phyloP scores from a whole-genome alignment of 2,329 filamentous ascomycete genomes.

The Exophiala alcalophila region DNA sequence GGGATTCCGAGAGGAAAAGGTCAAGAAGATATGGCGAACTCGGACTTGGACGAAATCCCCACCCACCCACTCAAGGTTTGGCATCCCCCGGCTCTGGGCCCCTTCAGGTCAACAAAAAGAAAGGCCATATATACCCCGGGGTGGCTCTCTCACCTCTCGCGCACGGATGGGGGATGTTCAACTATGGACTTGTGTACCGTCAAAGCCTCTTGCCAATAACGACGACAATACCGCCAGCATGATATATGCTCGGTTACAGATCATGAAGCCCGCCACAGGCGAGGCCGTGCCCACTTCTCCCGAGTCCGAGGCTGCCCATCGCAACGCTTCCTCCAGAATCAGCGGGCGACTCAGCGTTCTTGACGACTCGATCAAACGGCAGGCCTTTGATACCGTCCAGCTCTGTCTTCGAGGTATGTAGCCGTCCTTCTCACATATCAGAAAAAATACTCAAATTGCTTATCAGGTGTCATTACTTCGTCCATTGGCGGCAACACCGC shows the following conservation, averaged over 20 bases:
- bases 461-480: slow-evolving; percentile 20
- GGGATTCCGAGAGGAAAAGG: background rate
- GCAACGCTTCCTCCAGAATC: slow-evolving; percentile 6
- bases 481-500: slow-evolving; percentile 14
- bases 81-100: too few species aligned
- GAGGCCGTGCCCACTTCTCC: slow-evolving; percentile 11
- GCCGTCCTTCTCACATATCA: too few species aligned
- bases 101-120: slow-evolving; percentile 1
- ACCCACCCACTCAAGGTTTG: background rate
- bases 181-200: too few species aligned
- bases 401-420: slow-evolving; percentile 19
- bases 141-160: too few species aligned
- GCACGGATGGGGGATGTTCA: too few species aligned
- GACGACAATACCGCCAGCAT: too few species aligned
- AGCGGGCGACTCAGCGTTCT: slow-evolving; percentile 20
- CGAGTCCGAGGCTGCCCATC: background rate
- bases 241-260: slow-evolving; percentile 19
- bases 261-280: slow-evolving; percentile 7
- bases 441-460: too few species aligned
- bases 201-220: too few species aligned
- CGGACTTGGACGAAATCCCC: too few species aligned
- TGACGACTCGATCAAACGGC: slow-evolving; percentile 12
- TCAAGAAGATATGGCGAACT: slow-evolving; percentile 2
- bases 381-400: slow-evolving; percentile 22
- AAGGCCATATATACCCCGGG: slow-evolving; percentile 5